These are phyloP conservation scores for Rhododendron williamsianum DNA, from an alignment of 148 eudicot genomes.

Conservation along the genomic window DNA sequence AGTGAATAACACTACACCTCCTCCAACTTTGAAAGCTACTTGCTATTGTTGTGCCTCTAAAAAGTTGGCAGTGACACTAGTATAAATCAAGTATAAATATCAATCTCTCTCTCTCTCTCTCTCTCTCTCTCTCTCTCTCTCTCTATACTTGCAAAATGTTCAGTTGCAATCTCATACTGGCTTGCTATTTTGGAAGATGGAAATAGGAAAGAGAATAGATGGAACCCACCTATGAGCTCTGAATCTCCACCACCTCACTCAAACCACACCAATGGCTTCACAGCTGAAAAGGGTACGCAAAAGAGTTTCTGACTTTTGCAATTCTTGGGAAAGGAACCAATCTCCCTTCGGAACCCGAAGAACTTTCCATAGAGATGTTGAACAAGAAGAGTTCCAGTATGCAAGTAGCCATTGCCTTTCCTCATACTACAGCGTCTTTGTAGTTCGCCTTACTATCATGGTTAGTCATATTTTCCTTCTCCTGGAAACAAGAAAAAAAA, in stretches of 20 bases:
- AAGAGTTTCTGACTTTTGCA: conserved; percentile 18
- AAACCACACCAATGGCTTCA: conserved; percentile 30
- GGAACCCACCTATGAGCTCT: conserved; percentile 19
- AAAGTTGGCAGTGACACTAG: too few species aligned
- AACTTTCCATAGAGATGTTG: conserved; percentile 49
- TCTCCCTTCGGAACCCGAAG: conserved; percentile 33
- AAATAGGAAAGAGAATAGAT: conserved; percentile 20
- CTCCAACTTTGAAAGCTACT: too few species aligned
- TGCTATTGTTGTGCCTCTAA: too few species aligned
- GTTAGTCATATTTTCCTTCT: conserved; percentile 25
- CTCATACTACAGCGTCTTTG: conserved; percentile 86
- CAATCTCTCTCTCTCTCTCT: too few species aligned
- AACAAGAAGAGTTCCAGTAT: conserved; percentile 63
- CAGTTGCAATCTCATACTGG: not conserved
- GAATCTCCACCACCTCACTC: conserved; percentile 26
- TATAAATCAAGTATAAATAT: too few species aligned
- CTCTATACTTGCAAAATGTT: conserved; percentile 3
- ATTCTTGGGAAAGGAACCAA: conserved; percentile 24
- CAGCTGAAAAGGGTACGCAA: conserved; percentile 17
- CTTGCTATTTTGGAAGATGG: conserved; percentile 9
- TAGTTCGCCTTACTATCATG: conserved; percentile 97
- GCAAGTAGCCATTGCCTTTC: conserved; percentile 56
- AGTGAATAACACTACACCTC: too few species aligned
- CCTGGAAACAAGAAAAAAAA: not conserved
- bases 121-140: conserved; percentile 3